Evolutionary conservation across 352 stramenopile genomes (phyloP).

Genomic region (Phytopythium vexans): DNA sequence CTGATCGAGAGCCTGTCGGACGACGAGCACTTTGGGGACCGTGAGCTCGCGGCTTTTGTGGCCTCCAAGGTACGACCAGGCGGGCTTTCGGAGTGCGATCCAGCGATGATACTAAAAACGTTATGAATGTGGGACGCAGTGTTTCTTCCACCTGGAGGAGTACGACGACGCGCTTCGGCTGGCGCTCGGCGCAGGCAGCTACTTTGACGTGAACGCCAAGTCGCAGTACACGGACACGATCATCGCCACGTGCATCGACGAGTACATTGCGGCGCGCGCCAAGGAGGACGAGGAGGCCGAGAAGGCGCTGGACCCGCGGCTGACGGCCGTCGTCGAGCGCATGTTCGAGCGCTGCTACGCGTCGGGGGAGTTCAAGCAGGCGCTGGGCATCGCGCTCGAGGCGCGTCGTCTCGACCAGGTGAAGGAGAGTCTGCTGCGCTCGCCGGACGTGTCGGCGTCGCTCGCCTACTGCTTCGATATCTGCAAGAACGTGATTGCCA

Average conservation of each 20-base stretch:
- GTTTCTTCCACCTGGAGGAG: constrained; percentile 99
- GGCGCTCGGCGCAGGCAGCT: constrained; percentile 92
- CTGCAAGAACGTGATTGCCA: constrained; percentile 91
- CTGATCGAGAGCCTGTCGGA: constrained; percentile 94
- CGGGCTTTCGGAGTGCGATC: not conserved
- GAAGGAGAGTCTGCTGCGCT: constrained; percentile 87
- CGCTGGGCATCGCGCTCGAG: constrained; percentile 97
- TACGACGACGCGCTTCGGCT: constrained; percentile 94
- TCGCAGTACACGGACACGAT: constrained; percentile 98
- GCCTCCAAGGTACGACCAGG: constrained; percentile 71
- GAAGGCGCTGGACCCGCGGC: constrained; percentile 83
- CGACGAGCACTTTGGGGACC: constrained; percentile 88
- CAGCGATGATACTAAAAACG: not conserved
- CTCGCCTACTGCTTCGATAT: constrained; percentile 94
- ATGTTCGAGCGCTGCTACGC: constrained; percentile 98
- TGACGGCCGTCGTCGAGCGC: constrained; percentile 94
- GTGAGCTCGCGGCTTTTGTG: constrained; percentile 89
- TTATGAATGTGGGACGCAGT: constrained; percentile 32
- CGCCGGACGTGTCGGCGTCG: constrained; percentile 61
- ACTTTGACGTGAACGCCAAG: constrained; percentile 93
- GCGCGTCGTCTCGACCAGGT: constrained; percentile 91
- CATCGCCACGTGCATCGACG: constrained; percentile 96
- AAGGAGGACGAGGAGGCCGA: constrained; percentile 77
- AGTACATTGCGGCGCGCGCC: constrained; percentile 92
- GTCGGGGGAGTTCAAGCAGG: constrained; percentile 93